Evolutionary conservation across 2,329 filamentous ascomycete genomes (phyloP), one percentile per base, ranked within the genome.

Genomic region (Fusarium nygamai): DNA sequence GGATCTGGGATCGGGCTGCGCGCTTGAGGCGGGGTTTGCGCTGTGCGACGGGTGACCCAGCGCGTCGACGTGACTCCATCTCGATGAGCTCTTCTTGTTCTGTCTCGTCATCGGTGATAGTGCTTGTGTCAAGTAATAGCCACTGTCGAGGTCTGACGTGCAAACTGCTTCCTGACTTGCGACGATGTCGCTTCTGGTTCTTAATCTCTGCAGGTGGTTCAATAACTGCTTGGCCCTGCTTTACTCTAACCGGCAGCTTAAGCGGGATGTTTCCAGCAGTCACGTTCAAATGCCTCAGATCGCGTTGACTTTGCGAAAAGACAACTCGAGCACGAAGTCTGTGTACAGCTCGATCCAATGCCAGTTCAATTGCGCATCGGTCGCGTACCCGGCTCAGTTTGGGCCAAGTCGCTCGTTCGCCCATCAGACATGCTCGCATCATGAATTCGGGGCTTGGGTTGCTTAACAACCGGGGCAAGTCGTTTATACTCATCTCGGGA

Each of bases 391-490:
- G 91, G 72, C 92, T 93, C 16, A 98, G 85, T 80, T 95, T 95
- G 1, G 95, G 95, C 96, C 95, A 98, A 0, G 95, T 97, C 6
- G 96, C 95, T 65, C 92, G 88, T 82, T 98, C 94, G 12, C 96
- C 96, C 33, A 90, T 88, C 12, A 94, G 84, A 77, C 93, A 93
- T 14, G 93, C 92, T 53, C 92, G 88, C 10, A 92, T 82, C 94
- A 98, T 97, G 80, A 97, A 98, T 9, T 95, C 93, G 0, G 91
- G 85, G 0, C 93, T 95, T 3, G 96, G 96, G 67, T 98, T 98
- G 72, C 89, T 92, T 50, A 98, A 86, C 33, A 98, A 91, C 14
- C 89, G 88, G 2, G 93, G 92, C 29, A 97, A 89, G 71, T 97
- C 92, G 13, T 91, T 87, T 60, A 93, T 90, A 9, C 89, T 89